phyloP scores from a whole-genome alignment of 176 grass and related monocot species.

The Juncus inflexus region DNA sequence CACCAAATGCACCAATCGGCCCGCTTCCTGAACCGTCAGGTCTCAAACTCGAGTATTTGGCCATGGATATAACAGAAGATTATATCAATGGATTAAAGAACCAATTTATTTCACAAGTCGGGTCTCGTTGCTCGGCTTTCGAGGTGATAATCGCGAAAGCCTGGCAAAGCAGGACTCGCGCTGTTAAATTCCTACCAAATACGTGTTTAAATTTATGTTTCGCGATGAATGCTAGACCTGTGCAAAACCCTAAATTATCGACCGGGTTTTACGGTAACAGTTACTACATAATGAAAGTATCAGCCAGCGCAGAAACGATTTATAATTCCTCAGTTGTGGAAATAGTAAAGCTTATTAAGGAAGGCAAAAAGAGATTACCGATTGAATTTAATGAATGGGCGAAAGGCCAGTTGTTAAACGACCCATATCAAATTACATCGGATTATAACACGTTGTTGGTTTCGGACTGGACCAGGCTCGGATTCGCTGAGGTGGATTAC shows the following conservation, averaged over 20 bases:
- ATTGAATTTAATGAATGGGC: conserved; percentile 60
- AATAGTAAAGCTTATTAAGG: conserved; percentile 58
- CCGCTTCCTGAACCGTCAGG: conserved; percentile 42
- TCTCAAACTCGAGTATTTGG: conserved; percentile 57
- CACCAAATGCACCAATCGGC: conserved; percentile 32
- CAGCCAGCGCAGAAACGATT: conserved; percentile 36
- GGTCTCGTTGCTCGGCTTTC: conserved; percentile 64
- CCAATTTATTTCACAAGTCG: conserved; percentile 47
- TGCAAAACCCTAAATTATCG: conserved; percentile 33
- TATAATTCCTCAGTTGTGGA: conserved; percentile 48
- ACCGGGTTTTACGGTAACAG: conserved; percentile 78
- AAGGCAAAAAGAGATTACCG: conserved; percentile 68
- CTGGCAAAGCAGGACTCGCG: conserved; percentile 62
- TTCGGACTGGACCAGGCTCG: conserved; percentile 87
- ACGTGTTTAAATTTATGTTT: conserved; percentile 60
- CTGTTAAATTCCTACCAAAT: conserved; percentile 27
- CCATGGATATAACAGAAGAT: conserved; percentile 65
- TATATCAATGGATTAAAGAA: conserved; percentile 78
- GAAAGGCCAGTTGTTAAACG: conserved; percentile 31
- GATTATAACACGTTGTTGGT: conserved; percentile 75
- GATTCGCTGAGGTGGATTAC: conserved; percentile 87
- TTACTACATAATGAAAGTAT: conserved; percentile 91
- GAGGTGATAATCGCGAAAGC: conserved; percentile 88
- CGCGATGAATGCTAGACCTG: conserved; percentile 71
- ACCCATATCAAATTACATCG: conserved; percentile 79